Percentiles rank a stretch among this genome's conserved stretches.
Conservation (phyloP, 306 rosid genomes). For the Dalbergia oliveri region DNA sequence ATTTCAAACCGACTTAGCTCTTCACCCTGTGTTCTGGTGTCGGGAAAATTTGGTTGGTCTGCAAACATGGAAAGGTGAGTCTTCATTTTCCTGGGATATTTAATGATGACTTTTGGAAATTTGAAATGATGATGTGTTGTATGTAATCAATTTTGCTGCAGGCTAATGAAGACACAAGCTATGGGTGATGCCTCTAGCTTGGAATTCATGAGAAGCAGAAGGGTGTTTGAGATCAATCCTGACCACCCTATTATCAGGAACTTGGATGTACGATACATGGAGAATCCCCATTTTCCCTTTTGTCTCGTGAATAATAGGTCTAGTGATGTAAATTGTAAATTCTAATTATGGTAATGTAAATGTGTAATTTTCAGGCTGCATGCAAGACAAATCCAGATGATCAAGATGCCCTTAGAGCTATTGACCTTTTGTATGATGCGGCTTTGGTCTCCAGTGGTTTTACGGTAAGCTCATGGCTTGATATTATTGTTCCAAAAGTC, state of each 20-base stretch:
- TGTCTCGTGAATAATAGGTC: background rate
- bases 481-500: slow-evolving; percentile 17
- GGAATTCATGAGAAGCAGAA: slow-evolving; percentile 97
- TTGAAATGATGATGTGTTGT: background rate
- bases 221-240: slow-evolving; percentile 96
- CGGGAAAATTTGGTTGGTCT: slow-evolving; percentile 99
- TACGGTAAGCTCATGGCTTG: slow-evolving; percentile 62
- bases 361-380: slow-evolving; percentile 70
- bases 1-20: slow-evolving; percentile 91
- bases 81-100: slow-evolving; percentile 25
- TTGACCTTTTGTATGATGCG: slow-evolving; percentile 93
- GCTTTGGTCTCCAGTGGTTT: slow-evolving; percentile 97
- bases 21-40: slow-evolving; percentile 93
- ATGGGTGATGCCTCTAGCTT: slow-evolving; percentile 88
- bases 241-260: slow-evolving; percentile 84
- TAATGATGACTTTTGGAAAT: slow-evolving; percentile 18
- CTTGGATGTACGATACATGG: slow-evolving; percentile 72
- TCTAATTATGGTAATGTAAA: background rate
- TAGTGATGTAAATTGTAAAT: background rate
- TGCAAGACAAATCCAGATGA: slow-evolving; percentile 75
- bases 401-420: slow-evolving; percentile 86
- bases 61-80: slow-evolving; percentile 97
- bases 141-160: slow-evolving; percentile 48
- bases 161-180: slow-evolving; percentile 93
- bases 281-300: background rate